Conservation (phyloP, 2,329 filamentous ascomycete genomes). For the Apiospora sp. region DNA sequence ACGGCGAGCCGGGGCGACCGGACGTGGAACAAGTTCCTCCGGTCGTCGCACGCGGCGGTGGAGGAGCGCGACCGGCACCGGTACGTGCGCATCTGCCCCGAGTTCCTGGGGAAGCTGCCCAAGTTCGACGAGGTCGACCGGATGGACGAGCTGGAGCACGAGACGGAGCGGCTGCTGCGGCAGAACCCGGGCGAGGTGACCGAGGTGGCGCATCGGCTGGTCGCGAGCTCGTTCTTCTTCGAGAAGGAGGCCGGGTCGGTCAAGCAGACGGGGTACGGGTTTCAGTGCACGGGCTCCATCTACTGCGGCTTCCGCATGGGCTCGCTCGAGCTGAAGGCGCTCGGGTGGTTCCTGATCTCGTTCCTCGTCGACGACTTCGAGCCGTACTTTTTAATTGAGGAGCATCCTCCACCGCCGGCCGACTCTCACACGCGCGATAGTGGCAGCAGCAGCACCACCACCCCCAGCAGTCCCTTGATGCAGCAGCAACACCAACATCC, state of each 20-base stretch:
- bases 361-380: constrained; percentile 43
- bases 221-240: constrained; percentile 45
- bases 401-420: too few relatives aligned
- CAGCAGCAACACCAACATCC: too few relatives aligned
- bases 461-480: constrained; percentile 24
- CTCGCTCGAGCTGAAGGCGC: constrained; percentile 40
- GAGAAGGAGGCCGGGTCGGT: constrained; percentile 41
- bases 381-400: constrained; percentile 43
- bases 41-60: constrained; percentile 28
- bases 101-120: constrained; percentile 38
- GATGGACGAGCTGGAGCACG: constrained; percentile 38
- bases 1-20: constrained; percentile 34
- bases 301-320: constrained; percentile 40
- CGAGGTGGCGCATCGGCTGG: constrained; percentile 42
- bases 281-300: constrained; percentile 42
- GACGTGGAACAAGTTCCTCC: constrained; percentile 39
- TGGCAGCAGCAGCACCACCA: neutral
- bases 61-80: constrained; percentile 33
- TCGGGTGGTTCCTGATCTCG: constrained; percentile 42
- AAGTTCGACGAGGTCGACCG: constrained; percentile 40
- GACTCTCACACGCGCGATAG: too few relatives aligned
- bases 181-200: constrained; percentile 36
- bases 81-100: constrained; percentile 42
- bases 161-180: constrained; percentile 37
- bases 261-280: constrained; percentile 38